Base-by-base conservation (phyloP, 192 early-diverging fungal species). In the Diversispora epigaea region DNA sequence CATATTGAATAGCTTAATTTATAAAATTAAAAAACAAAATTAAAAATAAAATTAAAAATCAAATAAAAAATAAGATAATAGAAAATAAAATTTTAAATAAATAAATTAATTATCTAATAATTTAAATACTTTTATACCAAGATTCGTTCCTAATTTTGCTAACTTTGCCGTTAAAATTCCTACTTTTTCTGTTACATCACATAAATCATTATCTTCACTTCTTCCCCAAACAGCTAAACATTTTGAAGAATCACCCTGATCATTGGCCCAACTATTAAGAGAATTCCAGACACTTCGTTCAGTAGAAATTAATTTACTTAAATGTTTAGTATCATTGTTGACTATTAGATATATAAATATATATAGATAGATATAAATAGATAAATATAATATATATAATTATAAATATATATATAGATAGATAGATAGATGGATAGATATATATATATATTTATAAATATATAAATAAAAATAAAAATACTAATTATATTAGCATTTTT, bases 121-220 rank as follows among this genome's bases (percentile, higher is more conserved):
- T 41, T 58, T 32, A 32, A 32, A 32, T 32, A 32, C 25, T 32
- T 32, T 32, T 32, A 32, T 32, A 32, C 25, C 25, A 32, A 32
- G 25, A 32, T 32, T 32, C 2, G 25, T 11, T 49, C 62, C 71
- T 6, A 44, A 7, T 43, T 73, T 57, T 15, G 57, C 19, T 39
- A 73, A 56, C 15, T 73, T 73, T 45, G 58, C 22, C 7, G 46
- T 47, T 56, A 73, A 73, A 15, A 21, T 2, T 47, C 22, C 11
- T 3, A 62, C 6, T 50, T 73, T 73, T 21, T 73, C 71, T 0
- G 71, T 73, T 4, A 73, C 39, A 46, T 73, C 71, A 44, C 22
- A 46, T 55, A 73, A 73, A 40, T 73, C 71, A 6, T 4, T 40
- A 21, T 15, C 71, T 73, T 73, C 71, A 61, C 71, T 73, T 62